Conservation (phyloP, 2,329 filamentous ascomycete species). For the Dactylella cylindrospora region DNA sequence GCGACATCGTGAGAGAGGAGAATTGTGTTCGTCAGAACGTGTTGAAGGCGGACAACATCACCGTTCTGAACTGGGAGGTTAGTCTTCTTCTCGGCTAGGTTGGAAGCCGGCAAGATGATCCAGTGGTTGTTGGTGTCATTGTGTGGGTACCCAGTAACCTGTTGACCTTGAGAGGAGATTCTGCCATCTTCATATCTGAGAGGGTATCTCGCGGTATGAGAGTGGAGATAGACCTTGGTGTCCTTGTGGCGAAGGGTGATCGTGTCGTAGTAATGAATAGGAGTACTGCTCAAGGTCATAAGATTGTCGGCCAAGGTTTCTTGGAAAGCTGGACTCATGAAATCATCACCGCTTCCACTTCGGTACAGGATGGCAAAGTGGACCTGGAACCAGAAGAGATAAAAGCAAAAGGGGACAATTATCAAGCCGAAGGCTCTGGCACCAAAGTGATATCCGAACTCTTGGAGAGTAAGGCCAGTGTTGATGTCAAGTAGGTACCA, state of each 20-base stretch:
- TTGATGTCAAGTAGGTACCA: slow-evolving; percentile 94
- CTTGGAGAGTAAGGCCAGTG: slow-evolving; percentile 73
- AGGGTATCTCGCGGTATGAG: slow-evolving; percentile 83
- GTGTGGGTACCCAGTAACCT: slow-evolving; percentile 96
- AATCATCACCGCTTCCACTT: slow-evolving; percentile 94
- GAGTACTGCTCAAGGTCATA: slow-evolving; percentile 82
- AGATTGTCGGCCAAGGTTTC: slow-evolving; percentile 93
- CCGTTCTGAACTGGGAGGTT: slow-evolving; percentile 75
- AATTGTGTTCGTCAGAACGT: slow-evolving; percentile 79
- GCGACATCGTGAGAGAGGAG: slow-evolving; percentile 95
- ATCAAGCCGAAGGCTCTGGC: slow-evolving; percentile 86
- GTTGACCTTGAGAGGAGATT: slow-evolving; percentile 92
- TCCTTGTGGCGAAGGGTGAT: slow-evolving; percentile 94
- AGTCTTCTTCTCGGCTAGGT: slow-evolving; percentile 58
- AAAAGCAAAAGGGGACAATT: slow-evolving; percentile 91
- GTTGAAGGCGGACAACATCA: slow-evolving; percentile 81
- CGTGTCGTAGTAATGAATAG: slow-evolving; percentile 84
- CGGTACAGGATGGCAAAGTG: slow-evolving; percentile 87
- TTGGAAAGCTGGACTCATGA: slow-evolving; percentile 98
- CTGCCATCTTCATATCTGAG: slow-evolving; percentile 95
- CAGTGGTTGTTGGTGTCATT: slow-evolving; percentile 99
- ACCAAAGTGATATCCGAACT: slow-evolving; percentile 85
- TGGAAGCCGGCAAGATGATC: slow-evolving; percentile 76
- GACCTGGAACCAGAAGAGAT: slow-evolving; percentile 99
- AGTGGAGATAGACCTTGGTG: slow-evolving; percentile 94